phyloP scores from a whole-genome alignment of 345 rosid species.

The Populus ilicifolia region DNA sequence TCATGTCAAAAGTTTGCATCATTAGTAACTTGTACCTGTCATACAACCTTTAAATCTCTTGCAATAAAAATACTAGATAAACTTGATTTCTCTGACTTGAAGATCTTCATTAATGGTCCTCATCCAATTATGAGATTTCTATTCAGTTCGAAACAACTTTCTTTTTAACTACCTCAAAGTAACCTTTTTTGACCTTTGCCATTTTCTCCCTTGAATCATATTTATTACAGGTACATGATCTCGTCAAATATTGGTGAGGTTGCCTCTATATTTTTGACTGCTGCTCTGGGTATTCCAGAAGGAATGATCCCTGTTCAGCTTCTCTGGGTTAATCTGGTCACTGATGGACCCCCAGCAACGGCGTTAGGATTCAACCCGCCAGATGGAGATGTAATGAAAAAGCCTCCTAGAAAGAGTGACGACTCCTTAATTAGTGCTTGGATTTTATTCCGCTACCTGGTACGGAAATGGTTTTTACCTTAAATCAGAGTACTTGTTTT shows the following conservation, averaged over 20 bases:
- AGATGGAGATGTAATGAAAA: constrained; percentile 86
- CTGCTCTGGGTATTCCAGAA: constrained; percentile 98
- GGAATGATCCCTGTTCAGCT: constrained; percentile 99
- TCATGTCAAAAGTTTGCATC: not conserved
- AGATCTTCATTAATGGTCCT: not conserved
- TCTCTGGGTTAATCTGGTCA: constrained; percentile 98
- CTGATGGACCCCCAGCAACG: constrained; percentile 98
- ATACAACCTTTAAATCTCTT: not conserved
- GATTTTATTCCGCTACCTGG: constrained; percentile 98
- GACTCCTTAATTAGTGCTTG: constrained; percentile 89
- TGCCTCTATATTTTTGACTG: constrained; percentile 87
- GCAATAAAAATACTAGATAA: not conserved
- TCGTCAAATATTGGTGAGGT: constrained; percentile 99
- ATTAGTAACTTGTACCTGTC: not conserved
- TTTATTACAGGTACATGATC: constrained; percentile 80
- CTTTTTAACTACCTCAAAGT: not conserved
- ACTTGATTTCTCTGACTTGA: not conserved
- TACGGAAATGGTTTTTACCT: constrained; percentile 14
- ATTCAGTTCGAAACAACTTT: not conserved
- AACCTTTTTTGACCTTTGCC: not conserved
- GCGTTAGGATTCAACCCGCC: constrained; percentile 98
- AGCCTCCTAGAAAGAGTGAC: constrained; percentile 87
- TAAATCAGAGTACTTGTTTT: not conserved
- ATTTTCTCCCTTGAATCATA: not conserved
- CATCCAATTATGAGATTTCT: not conserved